phyloP scores from a whole-genome alignment of 2,329 filamentous ascomycete genomes.

The Paecilomyces dactylethromorphus region DNA sequence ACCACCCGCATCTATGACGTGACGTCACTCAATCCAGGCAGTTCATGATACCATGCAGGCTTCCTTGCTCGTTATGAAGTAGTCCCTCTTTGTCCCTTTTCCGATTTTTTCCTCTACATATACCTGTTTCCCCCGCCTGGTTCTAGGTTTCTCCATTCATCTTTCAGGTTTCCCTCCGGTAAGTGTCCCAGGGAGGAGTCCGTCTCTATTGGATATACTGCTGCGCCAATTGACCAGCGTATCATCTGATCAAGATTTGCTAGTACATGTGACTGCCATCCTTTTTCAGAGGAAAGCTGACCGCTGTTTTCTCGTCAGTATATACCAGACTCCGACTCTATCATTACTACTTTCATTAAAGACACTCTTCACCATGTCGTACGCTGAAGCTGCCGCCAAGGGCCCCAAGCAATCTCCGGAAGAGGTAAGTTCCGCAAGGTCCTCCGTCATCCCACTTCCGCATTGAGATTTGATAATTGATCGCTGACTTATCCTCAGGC shows the following conservation, averaged over 20 bases:
- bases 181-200: background rate
- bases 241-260: background rate
- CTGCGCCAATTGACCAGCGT: background rate
- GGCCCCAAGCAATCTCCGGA: constrained; percentile 41
- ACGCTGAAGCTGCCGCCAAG: constrained; percentile 42
- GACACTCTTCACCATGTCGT: constrained; percentile 34
- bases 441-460: background rate
- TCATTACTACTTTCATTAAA: constrained; percentile 2
- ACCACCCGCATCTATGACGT: constrained; percentile 21
- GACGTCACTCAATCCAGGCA: constrained; percentile 15
- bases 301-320: background rate
- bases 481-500: constrained; percentile 17
- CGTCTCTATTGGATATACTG: background rate
- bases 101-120: background rate
- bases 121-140: background rate
- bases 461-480: constrained; percentile 7
- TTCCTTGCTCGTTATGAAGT: background rate
- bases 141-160: background rate
- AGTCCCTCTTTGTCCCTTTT: background rate
- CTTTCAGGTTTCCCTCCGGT: background rate
- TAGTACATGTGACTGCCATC: background rate
- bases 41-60: background rate
- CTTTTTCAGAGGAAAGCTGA: background rate
- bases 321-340: background rate
- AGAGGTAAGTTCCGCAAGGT: constrained; percentile 28